These are phyloP conservation scores for Cladosporium sp. DNA, from an alignment of 2,329 filamentous ascomycete genomes.

Conservation along the genomic window DNA sequence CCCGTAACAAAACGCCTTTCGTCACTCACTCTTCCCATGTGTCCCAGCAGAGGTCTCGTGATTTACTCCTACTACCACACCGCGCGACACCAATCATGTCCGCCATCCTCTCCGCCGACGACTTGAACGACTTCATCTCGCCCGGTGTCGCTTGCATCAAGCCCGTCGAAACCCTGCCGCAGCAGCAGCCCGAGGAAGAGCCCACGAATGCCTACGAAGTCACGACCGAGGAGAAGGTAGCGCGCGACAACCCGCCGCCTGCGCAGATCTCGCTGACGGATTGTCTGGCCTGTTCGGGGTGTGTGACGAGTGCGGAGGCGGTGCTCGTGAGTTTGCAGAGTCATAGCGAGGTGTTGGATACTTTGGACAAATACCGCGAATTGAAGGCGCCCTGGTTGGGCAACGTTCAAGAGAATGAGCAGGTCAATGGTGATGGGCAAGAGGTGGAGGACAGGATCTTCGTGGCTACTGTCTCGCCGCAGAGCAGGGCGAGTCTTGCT, in stretches of 20 bases:
- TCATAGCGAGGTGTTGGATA: constrained; percentile 83
- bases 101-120: constrained; percentile 93
- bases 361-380: constrained; percentile 65
- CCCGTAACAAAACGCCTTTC: constrained; percentile 11
- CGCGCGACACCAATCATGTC: constrained; percentile 64
- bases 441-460: constrained; percentile 70
- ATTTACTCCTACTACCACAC: too few relatives aligned
- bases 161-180: constrained; percentile 86
- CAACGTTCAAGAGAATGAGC: constrained; percentile 11
- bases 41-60: constrained; percentile 31
- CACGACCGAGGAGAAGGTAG: constrained; percentile 81
- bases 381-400: constrained; percentile 24
- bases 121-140: constrained; percentile 98
- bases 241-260: constrained; percentile 60
- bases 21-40: constrained; percentile 29
- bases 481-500: constrained; percentile 84
- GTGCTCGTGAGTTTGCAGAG: constrained; percentile 95
- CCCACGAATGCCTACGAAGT: constrained; percentile 71
- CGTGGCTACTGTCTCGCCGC: constrained; percentile 89
- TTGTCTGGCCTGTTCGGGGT: constrained; percentile 95
- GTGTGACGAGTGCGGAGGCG: constrained; percentile 94
- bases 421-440: constrained; percentile 22
- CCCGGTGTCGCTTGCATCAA: constrained; percentile 98
- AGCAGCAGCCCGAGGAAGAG: constrained; percentile 53
- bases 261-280: constrained; percentile 96